These are phyloP conservation scores for Colletotrichum sp. DNA, from an alignment of 2,329 filamentous ascomycete species.

Conservation along the genomic window DNA sequence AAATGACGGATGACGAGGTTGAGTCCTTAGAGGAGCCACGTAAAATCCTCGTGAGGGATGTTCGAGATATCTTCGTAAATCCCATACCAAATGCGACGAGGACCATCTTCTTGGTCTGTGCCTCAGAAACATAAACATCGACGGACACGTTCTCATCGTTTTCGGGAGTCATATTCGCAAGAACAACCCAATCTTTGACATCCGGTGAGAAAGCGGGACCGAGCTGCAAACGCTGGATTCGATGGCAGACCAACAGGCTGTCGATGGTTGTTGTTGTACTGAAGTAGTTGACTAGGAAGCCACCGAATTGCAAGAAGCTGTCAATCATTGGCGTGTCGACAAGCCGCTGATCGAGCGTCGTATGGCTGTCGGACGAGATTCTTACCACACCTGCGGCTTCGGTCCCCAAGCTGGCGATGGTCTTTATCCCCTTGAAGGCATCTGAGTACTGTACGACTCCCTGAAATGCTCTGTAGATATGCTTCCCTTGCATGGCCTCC, in stretches of 20 bases:
- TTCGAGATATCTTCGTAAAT: neutral
- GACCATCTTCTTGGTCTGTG: neutral
- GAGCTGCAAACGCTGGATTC: neutral
- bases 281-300: constrained; percentile 23
- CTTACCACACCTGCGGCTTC: neutral
- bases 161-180: neutral
- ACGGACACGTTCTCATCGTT: neutral
- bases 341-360: neutral
- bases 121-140: neutral
- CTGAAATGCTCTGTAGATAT: neutral
- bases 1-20: accelerated
- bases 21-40: neutral
- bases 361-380: neutral
- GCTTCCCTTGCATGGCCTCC: neutral
- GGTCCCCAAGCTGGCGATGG: neutral
- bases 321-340: neutral
- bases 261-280: neutral
- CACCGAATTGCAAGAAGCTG: constrained; percentile 19
- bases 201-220: neutral
- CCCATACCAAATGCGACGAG: neutral
- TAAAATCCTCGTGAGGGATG: neutral
- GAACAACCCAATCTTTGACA: neutral
- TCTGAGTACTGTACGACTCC: neutral
- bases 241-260: neutral
- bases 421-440: neutral